Conservation (phyloP, 225 moss, liverwort and hornwort genomes). For the Anthoceros angustus region DNA sequence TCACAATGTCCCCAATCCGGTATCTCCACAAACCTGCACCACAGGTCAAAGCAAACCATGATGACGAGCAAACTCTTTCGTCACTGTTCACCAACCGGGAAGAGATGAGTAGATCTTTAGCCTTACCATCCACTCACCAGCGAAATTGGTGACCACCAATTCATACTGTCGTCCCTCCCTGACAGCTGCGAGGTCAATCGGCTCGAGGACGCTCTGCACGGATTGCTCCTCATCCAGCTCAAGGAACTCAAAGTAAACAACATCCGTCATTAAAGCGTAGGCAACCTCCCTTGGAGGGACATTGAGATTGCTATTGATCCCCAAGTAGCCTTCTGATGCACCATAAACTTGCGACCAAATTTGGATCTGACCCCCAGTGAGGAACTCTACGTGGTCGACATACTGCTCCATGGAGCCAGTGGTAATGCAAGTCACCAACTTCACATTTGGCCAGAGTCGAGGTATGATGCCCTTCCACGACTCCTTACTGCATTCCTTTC, state of each 20-base stretch:
- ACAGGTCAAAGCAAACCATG: not conserved
- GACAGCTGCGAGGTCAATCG: constrained; percentile 46
- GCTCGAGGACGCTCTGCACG: constrained; percentile 6
- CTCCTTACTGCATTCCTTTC: constrained; percentile 27
- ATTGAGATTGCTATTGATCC: constrained; percentile 33
- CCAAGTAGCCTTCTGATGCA: constrained; percentile 41
- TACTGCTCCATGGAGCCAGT: constrained; percentile 65
- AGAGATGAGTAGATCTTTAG: not conserved
- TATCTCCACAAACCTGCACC: constrained; percentile 62
- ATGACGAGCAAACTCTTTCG: too few species aligned
- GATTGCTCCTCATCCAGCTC: constrained; percentile 15
- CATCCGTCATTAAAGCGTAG: constrained; percentile 49
- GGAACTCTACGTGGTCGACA: constrained; percentile 28
- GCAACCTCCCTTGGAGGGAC: constrained; percentile 34
- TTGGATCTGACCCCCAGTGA: constrained; percentile 25
- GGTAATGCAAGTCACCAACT: constrained; percentile 28
- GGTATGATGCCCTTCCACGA: constrained; percentile 51
- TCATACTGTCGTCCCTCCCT: constrained; percentile 58
- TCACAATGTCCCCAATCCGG: constrained; percentile 57
- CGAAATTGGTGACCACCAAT: constrained; percentile 54
- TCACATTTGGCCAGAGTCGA: constrained; percentile 51
- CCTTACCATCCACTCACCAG: constrained; percentile 19
- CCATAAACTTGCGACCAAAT: constrained; percentile 33
- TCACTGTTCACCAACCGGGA: not conserved
- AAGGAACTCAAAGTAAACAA: constrained; percentile 65